These are phyloP conservation scores for Bipolaris oryzae DNA, from an alignment of 2,329 filamentous ascomycete genomes.

Conservation along the genomic window DNA sequence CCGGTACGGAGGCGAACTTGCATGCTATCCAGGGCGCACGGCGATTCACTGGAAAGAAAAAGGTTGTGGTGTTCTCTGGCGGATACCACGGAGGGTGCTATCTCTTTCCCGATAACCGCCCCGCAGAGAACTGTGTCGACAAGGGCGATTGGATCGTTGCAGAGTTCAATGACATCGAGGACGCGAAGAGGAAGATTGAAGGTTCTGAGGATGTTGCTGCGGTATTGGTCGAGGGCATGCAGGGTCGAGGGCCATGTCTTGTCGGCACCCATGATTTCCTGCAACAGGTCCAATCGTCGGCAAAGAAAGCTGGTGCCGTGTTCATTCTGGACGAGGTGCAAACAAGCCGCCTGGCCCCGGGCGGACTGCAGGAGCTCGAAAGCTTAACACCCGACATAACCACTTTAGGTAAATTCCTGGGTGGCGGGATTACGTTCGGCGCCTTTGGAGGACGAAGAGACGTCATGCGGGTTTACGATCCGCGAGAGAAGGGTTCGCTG, in stretches of 20 bases:
- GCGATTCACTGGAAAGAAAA: conserved; percentile 51
- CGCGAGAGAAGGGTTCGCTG: conserved; percentile 50
- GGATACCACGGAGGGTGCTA: conserved; percentile 64
- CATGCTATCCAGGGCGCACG: conserved; percentile 51
- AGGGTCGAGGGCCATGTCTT: conserved; percentile 66
- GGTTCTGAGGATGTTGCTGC: conserved; percentile 59
- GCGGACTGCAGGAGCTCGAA: conserved; percentile 28
- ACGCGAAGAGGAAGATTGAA: conserved; percentile 54
- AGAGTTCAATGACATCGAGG: conserved; percentile 65
- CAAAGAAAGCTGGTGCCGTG: conserved; percentile 59
- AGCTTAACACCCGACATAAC: conserved; percentile 52
- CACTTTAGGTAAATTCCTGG: conserved; percentile 70
- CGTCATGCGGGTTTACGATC: conserved; percentile 66
- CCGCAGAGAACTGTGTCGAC: conserved; percentile 57
- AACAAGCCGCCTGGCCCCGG: conserved; percentile 30
- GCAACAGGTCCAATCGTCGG: conserved; percentile 55
- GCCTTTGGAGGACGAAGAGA: conserved; percentile 67
- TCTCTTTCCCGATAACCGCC: conserved; percentile 49
- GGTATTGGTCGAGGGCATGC: conserved; percentile 70
- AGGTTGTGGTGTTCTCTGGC: conserved; percentile 55
- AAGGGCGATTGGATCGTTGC: conserved; percentile 64
- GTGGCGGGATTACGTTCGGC: conserved; percentile 70
- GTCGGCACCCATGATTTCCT: conserved; percentile 60
- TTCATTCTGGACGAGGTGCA: conserved; percentile 70
- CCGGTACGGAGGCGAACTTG: conserved; percentile 38